Evolutionary conservation across 1,284 basidiomycete genomes (phyloP), one percentile per base, ranked within the genome.

Genomic region (Trichosporon coremiiforme): DNA sequence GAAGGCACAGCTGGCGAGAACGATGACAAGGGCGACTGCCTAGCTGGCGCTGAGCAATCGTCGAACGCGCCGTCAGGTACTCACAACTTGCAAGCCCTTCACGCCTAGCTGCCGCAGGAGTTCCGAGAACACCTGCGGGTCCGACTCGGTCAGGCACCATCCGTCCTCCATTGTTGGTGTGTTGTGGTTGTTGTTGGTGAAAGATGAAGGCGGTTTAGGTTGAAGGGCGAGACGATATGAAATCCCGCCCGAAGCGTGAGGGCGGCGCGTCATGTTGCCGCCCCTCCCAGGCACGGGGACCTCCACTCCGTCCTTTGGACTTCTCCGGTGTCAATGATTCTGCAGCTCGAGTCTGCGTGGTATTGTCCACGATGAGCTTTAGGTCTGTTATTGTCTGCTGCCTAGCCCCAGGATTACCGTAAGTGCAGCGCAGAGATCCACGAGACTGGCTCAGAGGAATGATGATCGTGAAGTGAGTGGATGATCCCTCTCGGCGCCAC

Each of bases 121-220:
- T 33, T 83, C 82, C 1, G 83, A 85, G 73, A 86, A 85, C 22
- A 85, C 79, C 41, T 84, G 82, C 1, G 85, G 85, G 67, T 85
- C 84, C 22, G 83, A 84, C 71, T 85, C 84, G 63, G 83, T 85
- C 67, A 84, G 72, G 4, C 78, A 82, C 84, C 84, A 85, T 45
- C 83, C 84, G 67, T 82, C 80, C 68, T 82, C 80, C 68, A 74
- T 74, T 33, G 25, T 25, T 25, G 25, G 25, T 25, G 25, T 25
- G 25, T 25, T 25, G 55, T 70, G 41, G n/a, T 36, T 55, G n/a
- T 31, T 57, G 8, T 22, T 15, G 36, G 63, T 38, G 55, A 25
- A 25, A 25, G 25, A 25, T 25, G 25, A 25, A 25, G 25, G 25
- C 25, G 25, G 25, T 25, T 25, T 25, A 25, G 25, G 25, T 25